Conservation (phyloP, 441 rosid genomes). For the Macaranga tanarius region DNA sequence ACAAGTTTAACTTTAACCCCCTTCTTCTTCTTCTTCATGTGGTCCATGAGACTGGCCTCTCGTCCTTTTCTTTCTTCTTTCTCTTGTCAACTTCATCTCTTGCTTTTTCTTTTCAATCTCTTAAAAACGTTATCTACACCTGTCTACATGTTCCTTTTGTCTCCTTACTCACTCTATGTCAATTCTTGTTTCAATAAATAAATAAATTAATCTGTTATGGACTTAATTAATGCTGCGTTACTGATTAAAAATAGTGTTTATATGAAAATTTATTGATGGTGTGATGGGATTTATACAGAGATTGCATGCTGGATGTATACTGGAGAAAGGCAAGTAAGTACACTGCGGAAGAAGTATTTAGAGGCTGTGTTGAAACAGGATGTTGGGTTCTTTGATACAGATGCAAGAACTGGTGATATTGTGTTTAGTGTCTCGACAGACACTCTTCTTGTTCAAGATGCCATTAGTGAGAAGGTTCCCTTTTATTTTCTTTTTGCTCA, state of each 20-base stretch:
- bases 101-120: background rate
- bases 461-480: slow-evolving; percentile 92
- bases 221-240: too few species aligned
- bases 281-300: slow-evolving; percentile 39
- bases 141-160: background rate
- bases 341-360: slow-evolving; percentile 84
- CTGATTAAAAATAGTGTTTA: background rate
- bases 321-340: slow-evolving; percentile 91
- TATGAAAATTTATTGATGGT: too few species aligned
- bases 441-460: slow-evolving; percentile 98
- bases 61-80: slow-evolving; percentile 30
- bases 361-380: slow-evolving; percentile 96
- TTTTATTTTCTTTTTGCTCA: background rate
- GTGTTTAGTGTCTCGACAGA: slow-evolving; percentile 97
- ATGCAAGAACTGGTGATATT: slow-evolving; percentile 96
- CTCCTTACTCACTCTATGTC: background rate
- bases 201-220: too few species aligned
- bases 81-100: slow-evolving; percentile 31
- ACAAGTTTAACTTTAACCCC: too few species aligned
- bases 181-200: too few species aligned
- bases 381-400: slow-evolving; percentile 96
- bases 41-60: slow-evolving; percentile 42
- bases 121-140: background rate
- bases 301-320: slow-evolving; percentile 97
- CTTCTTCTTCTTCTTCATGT: slow-evolving; percentile 25